Evolutionary conservation across 2,329 filamentous ascomycete species (phyloP), one percentile per base, ranked within the genome.

Genomic region (Penicillium aurantiogriseum): DNA sequence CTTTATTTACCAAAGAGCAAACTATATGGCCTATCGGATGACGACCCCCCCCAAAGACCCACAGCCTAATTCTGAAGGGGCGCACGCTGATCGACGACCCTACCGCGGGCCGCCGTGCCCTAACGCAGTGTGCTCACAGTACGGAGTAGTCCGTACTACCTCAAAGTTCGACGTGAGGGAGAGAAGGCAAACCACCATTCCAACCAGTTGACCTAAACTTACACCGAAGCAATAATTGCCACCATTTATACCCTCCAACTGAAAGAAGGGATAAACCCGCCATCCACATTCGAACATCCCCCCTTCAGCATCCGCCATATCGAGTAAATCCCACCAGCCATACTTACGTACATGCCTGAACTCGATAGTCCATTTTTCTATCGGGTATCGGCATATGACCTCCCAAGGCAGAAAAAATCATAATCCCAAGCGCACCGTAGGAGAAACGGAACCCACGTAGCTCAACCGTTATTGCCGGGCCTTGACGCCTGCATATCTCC

Each of bases 91-190:
- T 56, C 54, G 35, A 38, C 23, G n/a, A 52, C 35, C 33, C 33
- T 56, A 56, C 48, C 35, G 48, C 42, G 39, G 45, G 31, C 25
- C 47, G 47, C 25, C 19, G 11, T 40, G 48, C 48, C 35, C 49
- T 42, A 42, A 13, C 21, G 25, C 6, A 15, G 45, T 9, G 15
- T 35, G 19, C 13, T 9, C 29, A 17, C 13, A 33, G 11, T 44
- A 29, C 11, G 6, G n/a, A 45, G 27, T 21, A 31, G 10, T 40
- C 35, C 13, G 42, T 44, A 33, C 23, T n/a, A 21, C 33, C 10
- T 27, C 31, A n/a, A 19, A 29, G 23, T 17, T 56, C 13, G 48
- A 53, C 21, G 54, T 53, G 54, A 56, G 54, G 54, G 54, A 38
- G 27, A 40, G 27, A 47, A 42, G 49, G 36, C 39, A 51, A 52